These are phyloP conservation scores for Rhododendron henanense DNA, from an alignment of 148 eudicot species.

Conservation along the genomic window DNA sequence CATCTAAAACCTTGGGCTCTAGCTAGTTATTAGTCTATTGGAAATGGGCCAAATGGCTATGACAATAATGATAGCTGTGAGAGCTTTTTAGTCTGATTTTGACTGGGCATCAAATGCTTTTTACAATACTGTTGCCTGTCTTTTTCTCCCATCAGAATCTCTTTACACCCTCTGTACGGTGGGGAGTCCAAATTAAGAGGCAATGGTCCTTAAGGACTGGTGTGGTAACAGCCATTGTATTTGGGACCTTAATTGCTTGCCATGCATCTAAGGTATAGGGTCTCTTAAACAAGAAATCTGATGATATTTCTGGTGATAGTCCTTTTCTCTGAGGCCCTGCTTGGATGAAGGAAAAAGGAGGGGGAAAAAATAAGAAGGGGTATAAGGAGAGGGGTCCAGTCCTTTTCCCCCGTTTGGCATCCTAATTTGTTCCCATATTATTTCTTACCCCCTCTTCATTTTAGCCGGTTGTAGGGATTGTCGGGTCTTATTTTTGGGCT, in stretches of 20 bases:
- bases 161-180: neutral
- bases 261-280: neutral
- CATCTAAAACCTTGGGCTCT: neutral
- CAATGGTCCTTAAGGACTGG: neutral
- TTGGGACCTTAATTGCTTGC: neutral
- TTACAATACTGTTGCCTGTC: neutral
- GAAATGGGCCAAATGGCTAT: neutral
- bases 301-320: neutral
- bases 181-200: neutral
- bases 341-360: too few species aligned
- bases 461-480: too few species aligned
- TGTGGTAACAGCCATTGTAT: neutral
- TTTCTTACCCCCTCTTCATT: too few species aligned
- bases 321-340: neutral
- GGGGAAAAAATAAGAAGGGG: too few species aligned
- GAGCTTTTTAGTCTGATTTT: neutral
- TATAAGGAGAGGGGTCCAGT: too few species aligned
- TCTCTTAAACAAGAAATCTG: neutral
- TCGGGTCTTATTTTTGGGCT: too few species aligned
- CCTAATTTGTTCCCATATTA: too few species aligned
- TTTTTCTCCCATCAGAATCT: neutral
- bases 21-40: neutral
- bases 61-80: neutral
- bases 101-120: neutral
- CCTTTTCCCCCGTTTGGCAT: too few species aligned